Evolutionary conservation across 148 eudicot genomes (phyloP), one percentile per base, ranked within the genome.

Genomic region (Oxyria digyna): DNA sequence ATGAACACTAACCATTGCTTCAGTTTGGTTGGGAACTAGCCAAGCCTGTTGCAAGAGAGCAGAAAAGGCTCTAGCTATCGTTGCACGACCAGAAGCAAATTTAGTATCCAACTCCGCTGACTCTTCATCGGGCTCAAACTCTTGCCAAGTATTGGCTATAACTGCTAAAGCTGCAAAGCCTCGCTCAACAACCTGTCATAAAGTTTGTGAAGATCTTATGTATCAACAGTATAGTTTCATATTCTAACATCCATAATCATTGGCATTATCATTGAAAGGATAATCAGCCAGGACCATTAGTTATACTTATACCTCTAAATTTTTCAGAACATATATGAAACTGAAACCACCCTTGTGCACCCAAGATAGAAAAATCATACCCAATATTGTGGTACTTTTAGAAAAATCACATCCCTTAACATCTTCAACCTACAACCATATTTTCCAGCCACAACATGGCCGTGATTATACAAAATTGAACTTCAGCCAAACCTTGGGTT

Each of bases 111-210:
- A 55, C 49, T 79, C 80, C 69, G 69, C 42, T 81, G 68, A 81
- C 64, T 38, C 76, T 70, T 84, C 96, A 46, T 80, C 85, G 50
- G 85, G 74, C 68, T 74, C 74, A 73, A 85, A 74, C 35, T 77
- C 81, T 72, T 78, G 83, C 96, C 96, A 89, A 77, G 83, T 76
- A 69, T 81, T 87, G 67, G 88, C 88, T 77, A 86, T 86, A 62
- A 85, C 87, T 50, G 86, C 83, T 64, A 86, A 73, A 42, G 89
- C 81, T 71, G 87, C 76, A 81, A 86, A 86, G 35, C 96, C 91
- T 42, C 73, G 83, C 68, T 81, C 85, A 68, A 83, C 91, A 50
- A 83, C 76, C 95, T 88, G 69, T 37, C 46, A 69, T 27, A 59
- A 2, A 59, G n/a, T 59, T 14, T 29, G 18, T 59, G 31, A 29